Percentiles rank a stretch among this genome's conserved stretches.
These are phyloP conservation scores for Trichoderma orchidacearum DNA, from an alignment of 495 filamentous ascomycete genomes.

Conservation along the genomic window DNA sequence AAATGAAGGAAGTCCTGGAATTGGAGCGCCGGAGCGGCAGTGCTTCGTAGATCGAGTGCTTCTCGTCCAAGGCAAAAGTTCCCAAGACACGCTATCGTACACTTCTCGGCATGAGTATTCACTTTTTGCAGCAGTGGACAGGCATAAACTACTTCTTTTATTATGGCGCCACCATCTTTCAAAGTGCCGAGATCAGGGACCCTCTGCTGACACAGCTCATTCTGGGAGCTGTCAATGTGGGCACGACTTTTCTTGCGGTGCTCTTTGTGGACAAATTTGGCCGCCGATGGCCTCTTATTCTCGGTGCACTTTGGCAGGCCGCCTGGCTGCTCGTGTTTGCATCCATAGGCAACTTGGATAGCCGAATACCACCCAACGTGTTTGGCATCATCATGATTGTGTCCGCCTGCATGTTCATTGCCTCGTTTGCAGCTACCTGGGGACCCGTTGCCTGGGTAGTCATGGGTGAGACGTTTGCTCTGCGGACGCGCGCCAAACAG, in stretches of 20 bases:
- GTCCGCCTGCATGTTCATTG: slow-evolving; percentile 59
- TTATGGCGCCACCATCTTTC: slow-evolving; percentile 45
- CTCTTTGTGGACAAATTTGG: slow-evolving; percentile 55
- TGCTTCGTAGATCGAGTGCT: slow-evolving; percentile 40
- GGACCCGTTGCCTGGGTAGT: slow-evolving; percentile 70
- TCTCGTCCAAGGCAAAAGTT: slow-evolving; percentile 30
- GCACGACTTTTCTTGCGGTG: slow-evolving; percentile 50
- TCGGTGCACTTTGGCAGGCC: slow-evolving; percentile 52
- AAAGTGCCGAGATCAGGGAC: slow-evolving; percentile 47
- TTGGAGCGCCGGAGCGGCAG: slow-evolving; percentile 36
- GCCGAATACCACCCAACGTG: slow-evolving; percentile 5
- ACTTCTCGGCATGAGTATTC: slow-evolving; percentile 49
- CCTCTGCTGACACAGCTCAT: slow-evolving; percentile 56
- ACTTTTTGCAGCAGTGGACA: slow-evolving; percentile 55
- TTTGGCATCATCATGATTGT: slow-evolving; percentile 56
- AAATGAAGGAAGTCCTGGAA: slow-evolving; percentile 53
- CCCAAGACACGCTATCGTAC: slow-evolving; percentile 58
- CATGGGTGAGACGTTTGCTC: slow-evolving; percentile 63
- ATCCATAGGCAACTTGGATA: slow-evolving; percentile 37
- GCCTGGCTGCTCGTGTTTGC: slow-evolving; percentile 60
- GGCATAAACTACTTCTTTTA: slow-evolving; percentile 47
- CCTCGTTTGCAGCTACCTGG: slow-evolving; percentile 53
- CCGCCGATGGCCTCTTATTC: slow-evolving; percentile 50
- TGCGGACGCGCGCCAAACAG: slow-evolving; percentile 54
- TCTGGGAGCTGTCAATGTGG: slow-evolving; percentile 57